phyloP scores from a whole-genome alignment of 495 filamentous ascomycete species.

The Poronia punctata region DNA sequence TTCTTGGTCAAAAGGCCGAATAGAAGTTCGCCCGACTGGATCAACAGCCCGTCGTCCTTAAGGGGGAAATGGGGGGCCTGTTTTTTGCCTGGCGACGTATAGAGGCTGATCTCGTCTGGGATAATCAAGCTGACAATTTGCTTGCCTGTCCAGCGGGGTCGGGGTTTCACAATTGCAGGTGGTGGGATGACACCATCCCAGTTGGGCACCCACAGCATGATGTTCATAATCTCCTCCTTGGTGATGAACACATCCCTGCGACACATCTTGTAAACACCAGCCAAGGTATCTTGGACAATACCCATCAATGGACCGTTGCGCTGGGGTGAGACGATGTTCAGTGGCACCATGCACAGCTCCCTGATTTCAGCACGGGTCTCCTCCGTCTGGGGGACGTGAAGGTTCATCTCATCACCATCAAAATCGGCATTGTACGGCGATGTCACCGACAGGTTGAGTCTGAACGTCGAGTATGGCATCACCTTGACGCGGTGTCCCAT shows the following conservation, averaged over 20 bases:
- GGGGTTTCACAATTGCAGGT: constrained; percentile 84
- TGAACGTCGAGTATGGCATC: constrained; percentile 98
- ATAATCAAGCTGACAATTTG: constrained; percentile 93
- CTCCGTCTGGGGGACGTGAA: constrained; percentile 96
- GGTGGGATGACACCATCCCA: constrained; percentile 94
- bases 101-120: constrained; percentile 75
- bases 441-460: constrained; percentile 93
- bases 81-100: constrained; percentile 49
- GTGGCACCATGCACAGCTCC: constrained; percentile 89
- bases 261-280: constrained; percentile 93
- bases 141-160: constrained; percentile 97
- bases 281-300: constrained; percentile 97
- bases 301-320: constrained; percentile 97
- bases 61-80: constrained; percentile 53
- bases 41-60: constrained; percentile 71
- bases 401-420: constrained; percentile 99
- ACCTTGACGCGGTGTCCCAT: constrained; percentile 97
- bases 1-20: constrained; percentile 90
- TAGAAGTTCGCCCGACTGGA: constrained; percentile 82
- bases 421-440: constrained; percentile 99
- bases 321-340: constrained; percentile 97
- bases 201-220: constrained; percentile 92
- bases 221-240: constrained; percentile 87
- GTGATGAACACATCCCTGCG: constrained; percentile 86
- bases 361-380: constrained; percentile 91